Evolutionary conservation across 2,329 filamentous ascomycete genomes (phyloP), one percentile per base, ranked within the genome.

Genomic region (Paracoccidioides brasiliensis): DNA sequence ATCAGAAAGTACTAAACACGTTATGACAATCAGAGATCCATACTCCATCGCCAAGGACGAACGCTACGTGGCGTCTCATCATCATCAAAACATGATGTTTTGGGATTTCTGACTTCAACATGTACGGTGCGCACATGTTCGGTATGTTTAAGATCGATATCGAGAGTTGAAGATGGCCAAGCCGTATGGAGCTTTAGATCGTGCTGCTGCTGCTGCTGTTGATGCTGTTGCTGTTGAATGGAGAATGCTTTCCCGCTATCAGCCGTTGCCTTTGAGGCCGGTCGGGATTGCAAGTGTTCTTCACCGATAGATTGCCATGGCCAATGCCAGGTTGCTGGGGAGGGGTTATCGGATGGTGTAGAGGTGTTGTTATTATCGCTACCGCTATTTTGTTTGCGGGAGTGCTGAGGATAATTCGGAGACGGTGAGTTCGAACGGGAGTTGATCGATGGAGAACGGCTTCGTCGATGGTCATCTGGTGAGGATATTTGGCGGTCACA

Each of bases 1-100:
- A 38, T 38, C 37, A 38, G 1, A 38, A 2, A 7, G 12, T 3
- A 22, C 37, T 8, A 38, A 38, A 38, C 7, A 38, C 12, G 37
- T 38, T 8, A 38, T 12, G 12, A 2, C 37, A 38, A 12, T 66
- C 64, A 73, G 42, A 73, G 68, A 57, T 73, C 70, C 69, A 73
- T 73, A 59, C 71, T 73, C 71, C 71, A 73, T 57, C 71, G 66
- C 64, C 67, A 72, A 10, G 69, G 70, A 37, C 68, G 68, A 41
- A 62, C 64, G 55, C 68, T 63, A 28, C 70, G 59, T 55, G 69
- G 64, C 46, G 67, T 67, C 35, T 58, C 64, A 28, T 69, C 58
- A 42, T 68, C 65, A 42, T 67, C 64, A 46, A 46, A 46, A 8
- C 7, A 46, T 5, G 44, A 9, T 10, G 44, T 46, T 10, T 32